A percentile compares a stretch with the other conserved stretches of the same genome.
Conservation (phyloP, 345 rosid species). For the Punica granatum region DNA sequence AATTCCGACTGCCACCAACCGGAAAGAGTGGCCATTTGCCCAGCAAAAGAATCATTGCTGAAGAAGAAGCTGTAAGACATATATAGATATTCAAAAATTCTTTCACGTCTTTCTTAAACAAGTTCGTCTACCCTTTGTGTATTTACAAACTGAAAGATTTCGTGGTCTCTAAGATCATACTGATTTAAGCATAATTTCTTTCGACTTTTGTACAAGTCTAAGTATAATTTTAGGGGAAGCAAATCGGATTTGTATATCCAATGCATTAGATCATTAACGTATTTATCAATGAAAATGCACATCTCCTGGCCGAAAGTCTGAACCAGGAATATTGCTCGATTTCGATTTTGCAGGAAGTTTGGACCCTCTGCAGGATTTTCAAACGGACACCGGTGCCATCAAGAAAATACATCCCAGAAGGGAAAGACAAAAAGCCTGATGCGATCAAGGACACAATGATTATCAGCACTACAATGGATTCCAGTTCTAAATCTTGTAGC, state of each 20-base stretch:
- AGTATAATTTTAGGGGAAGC: not conserved
- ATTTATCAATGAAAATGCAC: no score
- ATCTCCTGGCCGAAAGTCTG: no score
- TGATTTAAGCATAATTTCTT: no score
- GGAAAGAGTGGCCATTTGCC: not conserved
- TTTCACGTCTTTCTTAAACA: not conserved
- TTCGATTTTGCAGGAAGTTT: constrained; percentile 16
- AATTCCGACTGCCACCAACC: constrained; percentile 17
- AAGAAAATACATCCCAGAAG: constrained; percentile 4
- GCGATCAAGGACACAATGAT: not conserved
- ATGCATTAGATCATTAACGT: not conserved
- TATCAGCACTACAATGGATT: not conserved
- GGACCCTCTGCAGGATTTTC: constrained; percentile 21
- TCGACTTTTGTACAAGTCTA: not conserved
- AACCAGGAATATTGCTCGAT: no score
- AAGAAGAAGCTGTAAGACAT: constrained; percentile 16
- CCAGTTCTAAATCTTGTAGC: constrained; percentile 12
- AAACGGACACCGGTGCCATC: constrained; percentile 7
- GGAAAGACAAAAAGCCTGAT: constrained; percentile 1
- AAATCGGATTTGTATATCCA: not conserved
- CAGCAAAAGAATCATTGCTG: not conserved
- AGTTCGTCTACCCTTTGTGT: not conserved
- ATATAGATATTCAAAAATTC: not conserved
- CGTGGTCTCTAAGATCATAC: no score
- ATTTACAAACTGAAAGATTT: no score